Evolutionary conservation across 1,284 basidiomycete species (phyloP).

Genomic region (Takashimella koratensis): DNA sequence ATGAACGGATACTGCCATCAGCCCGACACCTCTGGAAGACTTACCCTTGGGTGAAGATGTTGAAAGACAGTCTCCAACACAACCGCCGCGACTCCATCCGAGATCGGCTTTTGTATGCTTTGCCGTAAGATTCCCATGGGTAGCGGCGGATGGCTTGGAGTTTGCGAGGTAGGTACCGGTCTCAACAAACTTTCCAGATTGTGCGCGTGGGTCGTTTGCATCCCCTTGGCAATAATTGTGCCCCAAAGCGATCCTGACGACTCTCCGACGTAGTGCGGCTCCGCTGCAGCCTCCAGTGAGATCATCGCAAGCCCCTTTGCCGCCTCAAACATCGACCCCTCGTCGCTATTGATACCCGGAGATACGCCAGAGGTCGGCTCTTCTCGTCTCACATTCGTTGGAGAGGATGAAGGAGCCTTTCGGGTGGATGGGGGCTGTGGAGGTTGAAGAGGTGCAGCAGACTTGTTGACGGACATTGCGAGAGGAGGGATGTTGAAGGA

Average conservation of each 20-base stretch:
- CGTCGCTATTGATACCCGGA: not conserved
- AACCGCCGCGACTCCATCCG: slow-evolving; percentile 1
- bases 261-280: slow-evolving; percentile 26
- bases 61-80: slow-evolving; percentile 12
- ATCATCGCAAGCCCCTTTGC: slow-evolving; percentile 26
- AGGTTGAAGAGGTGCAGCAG: not conserved
- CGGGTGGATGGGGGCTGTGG: not conserved
- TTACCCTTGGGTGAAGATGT: slow-evolving; percentile 16
- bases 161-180: not conserved
- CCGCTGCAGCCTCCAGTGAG: slow-evolving; percentile 23
- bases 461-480: not conserved
- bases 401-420: not conserved
- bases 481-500: not conserved
- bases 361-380: not conserved
- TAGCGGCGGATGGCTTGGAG: not conserved
- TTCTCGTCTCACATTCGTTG: not conserved
- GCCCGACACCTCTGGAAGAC: not conserved
- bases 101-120: slow-evolving; percentile 1
- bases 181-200: not conserved
- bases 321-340: slow-evolving; percentile 9
- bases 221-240: slow-evolving; percentile 12
- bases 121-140: not conserved
- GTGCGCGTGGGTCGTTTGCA: slow-evolving; percentile 2
- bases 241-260: slow-evolving; percentile 22
- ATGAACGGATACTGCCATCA: slow-evolving; percentile 20